These are phyloP conservation scores for Ulmus americana DNA, from an alignment of 331 rosid species.

Conservation along the genomic window DNA sequence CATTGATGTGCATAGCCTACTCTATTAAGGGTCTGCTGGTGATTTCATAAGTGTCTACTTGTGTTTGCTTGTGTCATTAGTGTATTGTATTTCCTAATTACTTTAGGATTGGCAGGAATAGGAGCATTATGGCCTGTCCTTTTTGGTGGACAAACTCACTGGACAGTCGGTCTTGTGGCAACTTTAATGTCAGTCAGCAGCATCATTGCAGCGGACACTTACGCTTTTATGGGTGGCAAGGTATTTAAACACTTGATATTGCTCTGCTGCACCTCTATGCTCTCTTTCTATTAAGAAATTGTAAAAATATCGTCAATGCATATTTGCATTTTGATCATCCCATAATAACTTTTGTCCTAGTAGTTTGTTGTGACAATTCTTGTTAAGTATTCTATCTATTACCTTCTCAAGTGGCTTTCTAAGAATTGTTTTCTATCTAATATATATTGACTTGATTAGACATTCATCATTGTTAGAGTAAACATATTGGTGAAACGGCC, in stretches of 20 bases:
- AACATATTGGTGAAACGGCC: not conserved
- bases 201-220: conserved; percentile 85
- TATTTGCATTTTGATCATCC: too few relatives aligned
- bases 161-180: conserved; percentile 98
- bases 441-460: conserved; percentile 1
- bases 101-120: conserved; percentile 38
- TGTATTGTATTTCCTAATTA: conserved; percentile 9
- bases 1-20: not conserved
- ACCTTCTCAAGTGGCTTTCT: conserved; percentile 7
- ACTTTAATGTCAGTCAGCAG: conserved; percentile 73
- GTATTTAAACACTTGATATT: conserved; percentile 34
- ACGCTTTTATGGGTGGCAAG: conserved; percentile 88
- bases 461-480: not conserved
- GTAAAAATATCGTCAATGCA: too few relatives aligned
- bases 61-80: not conserved
- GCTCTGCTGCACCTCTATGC: not conserved
- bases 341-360: too few relatives aligned
- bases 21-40: not conserved
- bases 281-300: not conserved
- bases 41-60: not conserved
- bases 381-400: conserved; percentile 3
- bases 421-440: not conserved
- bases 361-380: not conserved
- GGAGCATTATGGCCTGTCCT: conserved; percentile 77
- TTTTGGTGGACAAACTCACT: conserved; percentile 89